A percentile compares a stretch with the other conserved stretches of the same genome.
phyloP scores from a whole-genome alignment of 2,329 filamentous ascomycete species.

The Xylariaceae sp. region DNA sequence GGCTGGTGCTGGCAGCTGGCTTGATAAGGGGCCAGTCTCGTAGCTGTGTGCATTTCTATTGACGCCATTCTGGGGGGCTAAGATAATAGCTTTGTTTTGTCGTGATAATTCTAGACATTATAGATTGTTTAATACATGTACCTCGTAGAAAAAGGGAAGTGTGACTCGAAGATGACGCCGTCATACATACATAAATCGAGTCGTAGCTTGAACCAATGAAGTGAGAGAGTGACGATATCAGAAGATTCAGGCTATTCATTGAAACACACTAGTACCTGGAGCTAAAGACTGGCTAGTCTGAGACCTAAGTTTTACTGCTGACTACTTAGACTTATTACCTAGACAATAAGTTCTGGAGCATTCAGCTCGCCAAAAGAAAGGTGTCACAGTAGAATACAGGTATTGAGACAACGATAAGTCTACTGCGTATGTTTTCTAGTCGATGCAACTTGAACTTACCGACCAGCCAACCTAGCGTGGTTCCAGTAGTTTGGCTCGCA shows the following conservation, averaged over 20 bases:
- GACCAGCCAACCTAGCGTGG: constrained; percentile 2
- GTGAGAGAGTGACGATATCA: not conserved
- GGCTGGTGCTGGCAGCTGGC: no score
- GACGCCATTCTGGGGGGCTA: no score
- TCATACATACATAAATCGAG: not conserved
- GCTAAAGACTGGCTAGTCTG: not conserved
- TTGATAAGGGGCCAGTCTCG: no score
- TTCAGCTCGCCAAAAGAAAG: not conserved
- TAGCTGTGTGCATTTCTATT: no score
- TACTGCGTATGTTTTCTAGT: not conserved
- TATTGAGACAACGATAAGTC: no score
- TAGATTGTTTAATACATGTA: no score
- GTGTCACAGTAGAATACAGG: no score
- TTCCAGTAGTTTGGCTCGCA: constrained; percentile 11
- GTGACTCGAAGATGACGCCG: not conserved
- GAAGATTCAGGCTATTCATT: no score
- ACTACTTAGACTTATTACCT: no score
- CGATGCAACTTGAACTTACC: not conserved
- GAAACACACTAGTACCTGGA: not conserved
- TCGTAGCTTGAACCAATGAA: not conserved
- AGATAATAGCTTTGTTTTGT: not conserved
- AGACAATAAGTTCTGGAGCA: not conserved
- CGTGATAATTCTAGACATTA: not conserved
- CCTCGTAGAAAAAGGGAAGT: not conserved
- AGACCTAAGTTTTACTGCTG: not conserved